phyloP scores from a whole-genome alignment of 176 grass and related monocot genomes.

The Urochloa ruziziensis region DNA sequence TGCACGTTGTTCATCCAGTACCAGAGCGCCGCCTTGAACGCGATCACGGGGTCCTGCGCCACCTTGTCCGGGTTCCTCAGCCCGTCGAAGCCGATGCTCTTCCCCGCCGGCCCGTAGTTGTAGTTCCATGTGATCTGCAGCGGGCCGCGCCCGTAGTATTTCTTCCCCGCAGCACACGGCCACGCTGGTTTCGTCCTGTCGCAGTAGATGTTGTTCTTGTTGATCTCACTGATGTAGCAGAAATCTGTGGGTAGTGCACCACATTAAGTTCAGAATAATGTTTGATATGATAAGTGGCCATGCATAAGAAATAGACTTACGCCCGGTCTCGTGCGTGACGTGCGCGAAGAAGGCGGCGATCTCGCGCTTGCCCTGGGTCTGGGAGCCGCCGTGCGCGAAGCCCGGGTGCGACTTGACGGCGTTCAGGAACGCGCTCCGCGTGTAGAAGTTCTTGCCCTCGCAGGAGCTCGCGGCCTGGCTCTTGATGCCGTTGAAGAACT shows the following conservation, averaged over 20 bases:
- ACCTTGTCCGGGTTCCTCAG: slow-evolving; percentile 53
- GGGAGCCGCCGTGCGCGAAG: slow-evolving; percentile 32
- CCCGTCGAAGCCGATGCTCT: slow-evolving; percentile 68
- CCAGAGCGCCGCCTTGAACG: slow-evolving; percentile 78
- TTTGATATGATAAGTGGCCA: too few species aligned
- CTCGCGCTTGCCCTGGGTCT: slow-evolving; percentile 53
- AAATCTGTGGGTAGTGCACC: slow-evolving; percentile 18
- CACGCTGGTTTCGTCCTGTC: too few species aligned
- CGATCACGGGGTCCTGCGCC: slow-evolving; percentile 50
- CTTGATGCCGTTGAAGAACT: slow-evolving; percentile 52
- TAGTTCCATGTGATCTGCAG: slow-evolving; percentile 78
- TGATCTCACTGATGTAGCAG: slow-evolving; percentile 78
- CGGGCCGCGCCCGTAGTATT: slow-evolving; percentile 71
- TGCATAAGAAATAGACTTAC: too few species aligned
- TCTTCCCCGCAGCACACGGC: slow-evolving; percentile 42
- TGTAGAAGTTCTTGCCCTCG: slow-evolving; percentile 60
- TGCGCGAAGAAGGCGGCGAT: slow-evolving; percentile 74
- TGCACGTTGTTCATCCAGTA: slow-evolving; percentile 77
- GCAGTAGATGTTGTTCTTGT: slow-evolving; percentile 50
- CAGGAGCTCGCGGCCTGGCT: slow-evolving; percentile 39
- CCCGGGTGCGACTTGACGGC: background rate
- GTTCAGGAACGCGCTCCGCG: slow-evolving; percentile 44
- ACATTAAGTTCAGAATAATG: too few species aligned
- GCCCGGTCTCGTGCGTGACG: slow-evolving; percentile 30
- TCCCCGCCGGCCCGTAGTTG: slow-evolving; percentile 78